Percentiles rank a stretch among this genome's conserved stretches.
Evolutionary conservation across 805 yeast genomes (phyloP).

Genomic region (Maudiozyma serrabonitensis): DNA sequence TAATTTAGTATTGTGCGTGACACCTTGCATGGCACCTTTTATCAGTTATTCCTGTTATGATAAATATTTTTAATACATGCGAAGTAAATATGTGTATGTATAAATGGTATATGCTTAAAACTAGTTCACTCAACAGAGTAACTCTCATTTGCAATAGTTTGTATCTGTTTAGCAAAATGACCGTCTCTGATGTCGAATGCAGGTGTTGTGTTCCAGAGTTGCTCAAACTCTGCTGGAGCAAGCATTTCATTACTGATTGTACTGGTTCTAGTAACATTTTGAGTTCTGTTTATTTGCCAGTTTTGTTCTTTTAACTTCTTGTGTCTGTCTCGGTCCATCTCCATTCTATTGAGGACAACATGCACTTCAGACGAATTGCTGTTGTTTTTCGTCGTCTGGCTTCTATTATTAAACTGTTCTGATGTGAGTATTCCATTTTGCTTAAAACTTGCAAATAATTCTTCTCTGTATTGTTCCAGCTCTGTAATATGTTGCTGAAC

Average conservation of each 20-base stretch:
- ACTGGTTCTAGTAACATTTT: background rate
- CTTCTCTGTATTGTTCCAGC: constrained; percentile 11
- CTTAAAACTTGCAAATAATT: background rate
- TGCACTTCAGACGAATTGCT: background rate
- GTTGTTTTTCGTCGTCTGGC: background rate
- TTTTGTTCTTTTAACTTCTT: constrained; percentile 72
- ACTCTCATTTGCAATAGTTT: constrained; percentile 43
- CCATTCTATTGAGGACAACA: constrained; percentile 62
- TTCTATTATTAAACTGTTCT: background rate
- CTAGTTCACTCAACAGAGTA: constrained; percentile 19
- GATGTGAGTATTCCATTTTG: background rate
- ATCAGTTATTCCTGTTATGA: background rate
- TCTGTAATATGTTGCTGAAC: constrained; percentile 14
- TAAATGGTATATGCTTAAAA: constrained; percentile 1
- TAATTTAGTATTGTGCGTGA: background rate
- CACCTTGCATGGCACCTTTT: background rate
- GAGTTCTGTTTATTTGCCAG: constrained; percentile 43
- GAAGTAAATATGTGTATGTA: background rate
- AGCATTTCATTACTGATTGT: constrained; percentile 15
- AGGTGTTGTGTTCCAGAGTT: constrained; percentile 30
- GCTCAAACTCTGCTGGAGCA: constrained; percentile 42
- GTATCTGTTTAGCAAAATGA: constrained; percentile 44
- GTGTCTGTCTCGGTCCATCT: constrained; percentile 85
- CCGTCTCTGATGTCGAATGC: constrained; percentile 38
- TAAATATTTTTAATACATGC: background rate